phyloP scores from a whole-genome alignment of 768 basidiomycete species.

The Amanita pseudoporphyria region DNA sequence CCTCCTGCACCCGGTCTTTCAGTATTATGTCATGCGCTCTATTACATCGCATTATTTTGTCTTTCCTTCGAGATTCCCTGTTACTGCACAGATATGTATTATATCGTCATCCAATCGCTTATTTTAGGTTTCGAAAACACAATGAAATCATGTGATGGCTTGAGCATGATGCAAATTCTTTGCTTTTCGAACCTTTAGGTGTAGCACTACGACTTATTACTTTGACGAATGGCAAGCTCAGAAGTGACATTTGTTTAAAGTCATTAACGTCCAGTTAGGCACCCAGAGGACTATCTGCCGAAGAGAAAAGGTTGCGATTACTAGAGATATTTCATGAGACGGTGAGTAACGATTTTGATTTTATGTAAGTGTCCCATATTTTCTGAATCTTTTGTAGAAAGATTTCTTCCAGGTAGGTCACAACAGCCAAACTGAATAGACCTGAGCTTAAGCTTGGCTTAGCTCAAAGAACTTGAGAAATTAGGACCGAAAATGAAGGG shows the following conservation, averaged over 20 bases:
- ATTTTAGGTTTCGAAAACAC: no score
- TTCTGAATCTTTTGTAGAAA: constrained; percentile 35
- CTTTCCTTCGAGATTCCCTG: not conserved
- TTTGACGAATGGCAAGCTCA: not conserved
- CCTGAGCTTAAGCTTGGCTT: constrained; percentile 1
- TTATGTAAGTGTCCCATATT: not conserved
- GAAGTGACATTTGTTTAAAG: not conserved
- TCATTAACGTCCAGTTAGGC: constrained; percentile 32
- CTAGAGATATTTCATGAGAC: constrained; percentile 93
- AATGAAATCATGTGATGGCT: not conserved
- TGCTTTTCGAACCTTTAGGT: no score
- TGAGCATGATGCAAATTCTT: no score
- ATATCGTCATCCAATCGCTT: not conserved
- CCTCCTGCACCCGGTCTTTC: not conserved
- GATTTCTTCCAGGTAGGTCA: constrained; percentile 67
- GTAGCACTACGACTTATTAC: not conserved
- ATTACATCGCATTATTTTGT: not conserved
- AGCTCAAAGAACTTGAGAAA: constrained; percentile 93
- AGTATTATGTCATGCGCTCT: not conserved
- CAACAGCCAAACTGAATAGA: not conserved
- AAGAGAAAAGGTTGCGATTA: constrained; percentile 85
- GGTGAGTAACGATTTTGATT: constrained; percentile 27
- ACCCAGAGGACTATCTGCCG: constrained; percentile 75
- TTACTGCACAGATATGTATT: not conserved
- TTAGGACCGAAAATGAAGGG: constrained; percentile 83